Evolutionary conservation across 2,329 filamentous ascomycete genomes (phyloP).

Genomic region (Cordyceps farinosa): DNA sequence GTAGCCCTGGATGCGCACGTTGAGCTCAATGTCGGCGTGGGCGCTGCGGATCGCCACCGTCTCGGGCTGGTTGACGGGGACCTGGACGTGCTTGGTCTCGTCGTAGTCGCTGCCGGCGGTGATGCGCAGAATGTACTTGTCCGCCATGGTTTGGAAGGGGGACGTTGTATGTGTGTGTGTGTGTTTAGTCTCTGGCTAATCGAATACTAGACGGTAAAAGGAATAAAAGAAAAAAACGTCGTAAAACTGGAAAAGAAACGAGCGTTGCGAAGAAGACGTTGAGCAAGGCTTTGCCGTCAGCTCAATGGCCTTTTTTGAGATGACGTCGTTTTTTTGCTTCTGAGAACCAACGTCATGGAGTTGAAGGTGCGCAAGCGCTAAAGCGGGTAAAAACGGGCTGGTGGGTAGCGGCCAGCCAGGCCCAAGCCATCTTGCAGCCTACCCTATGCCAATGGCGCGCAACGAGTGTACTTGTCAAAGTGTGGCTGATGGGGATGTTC

Average conservation of each 20-base stretch:
- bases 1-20: conserved; percentile 68
- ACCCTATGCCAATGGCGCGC: background rate
- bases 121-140: conserved; percentile 75
- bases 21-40: conserved; percentile 63
- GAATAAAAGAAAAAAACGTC: background rate
- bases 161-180: background rate
- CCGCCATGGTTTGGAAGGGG: conserved; percentile 46
- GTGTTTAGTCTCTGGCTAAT: too few relatives aligned
- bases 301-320: background rate
- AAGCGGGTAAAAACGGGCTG: conserved; percentile 9
- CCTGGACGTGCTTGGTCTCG: conserved; percentile 62
- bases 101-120: conserved; percentile 80
- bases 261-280: background rate
- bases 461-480: too few relatives aligned
- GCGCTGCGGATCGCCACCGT: conserved; percentile 61
- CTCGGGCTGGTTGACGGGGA: conserved; percentile 70
- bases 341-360: background rate
- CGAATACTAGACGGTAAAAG: too few relatives aligned
- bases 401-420: background rate
- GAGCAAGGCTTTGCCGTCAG: too few relatives aligned
- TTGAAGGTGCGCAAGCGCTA: background rate
- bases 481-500: too few relatives aligned
- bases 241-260: background rate
- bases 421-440: background rate
- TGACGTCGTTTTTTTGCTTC: background rate